phyloP scores from a whole-genome alignment of 176 grass and related monocot species.

The Oryza rufipogon region DNA sequence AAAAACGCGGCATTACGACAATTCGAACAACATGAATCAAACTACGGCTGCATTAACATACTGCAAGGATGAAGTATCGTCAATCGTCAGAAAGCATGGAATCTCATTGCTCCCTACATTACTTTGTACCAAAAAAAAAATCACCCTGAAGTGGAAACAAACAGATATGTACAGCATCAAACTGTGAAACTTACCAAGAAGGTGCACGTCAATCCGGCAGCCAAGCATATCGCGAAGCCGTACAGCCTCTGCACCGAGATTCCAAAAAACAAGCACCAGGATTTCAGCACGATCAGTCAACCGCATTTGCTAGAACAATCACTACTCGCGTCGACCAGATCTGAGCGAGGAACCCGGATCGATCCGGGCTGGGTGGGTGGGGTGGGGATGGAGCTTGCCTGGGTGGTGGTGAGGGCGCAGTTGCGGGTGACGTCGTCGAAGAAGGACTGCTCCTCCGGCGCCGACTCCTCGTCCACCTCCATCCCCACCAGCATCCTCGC shows the following conservation, averaged over 20 bases:
- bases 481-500: conserved; percentile 99
- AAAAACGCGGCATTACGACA: background rate
- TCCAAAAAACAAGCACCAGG: too few relatives aligned
- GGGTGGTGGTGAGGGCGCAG: conserved; percentile 80
- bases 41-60: background rate
- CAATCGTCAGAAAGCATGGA: background rate
- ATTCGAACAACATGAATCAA: background rate
- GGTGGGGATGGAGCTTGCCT: conserved; percentile 44
- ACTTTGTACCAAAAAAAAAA: background rate
- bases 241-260: conserved; percentile 69
- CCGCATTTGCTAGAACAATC: background rate
- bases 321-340: conserved; percentile 19
- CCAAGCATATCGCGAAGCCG: conserved; percentile 90
- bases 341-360: background rate
- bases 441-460: conserved; percentile 84
- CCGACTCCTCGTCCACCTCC: conserved; percentile 88
- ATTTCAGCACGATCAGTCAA: too few relatives aligned
- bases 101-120: background rate
- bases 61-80: background rate
- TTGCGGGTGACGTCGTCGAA: conserved; percentile 87
- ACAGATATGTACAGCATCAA: background rate
- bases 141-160: background rate
- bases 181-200: conserved; percentile 71
- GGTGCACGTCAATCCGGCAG: conserved; percentile 78
- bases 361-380: too few relatives aligned